Base-by-base conservation (phyloP, 768 basidiomycete species). In the Hygrophorus russula region DNA sequence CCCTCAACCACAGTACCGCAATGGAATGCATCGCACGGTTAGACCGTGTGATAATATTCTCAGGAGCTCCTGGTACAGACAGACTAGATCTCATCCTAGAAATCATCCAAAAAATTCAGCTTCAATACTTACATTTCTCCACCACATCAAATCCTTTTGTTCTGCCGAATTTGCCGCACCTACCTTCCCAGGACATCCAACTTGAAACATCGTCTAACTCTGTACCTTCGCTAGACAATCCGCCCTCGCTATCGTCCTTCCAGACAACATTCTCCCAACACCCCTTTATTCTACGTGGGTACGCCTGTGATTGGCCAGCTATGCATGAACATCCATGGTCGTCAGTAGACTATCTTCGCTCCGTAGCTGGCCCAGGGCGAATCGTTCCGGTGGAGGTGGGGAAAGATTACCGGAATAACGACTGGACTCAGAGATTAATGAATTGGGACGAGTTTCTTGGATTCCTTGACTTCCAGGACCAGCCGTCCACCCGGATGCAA, bases 361-460 rank as follows among this genome's bases (percentile, higher is more conserved):
- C 67, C 3, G 64, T 79, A 0, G 76, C 83, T 2, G 96, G 96
- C 11, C 75, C 74, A 34, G 92, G 85, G 1, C 73, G 96, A 15
- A 63, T 88, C 4, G 83, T 98, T 1, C 96, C 49, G 5, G 44
- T 51, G 13, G 49, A 51, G 39, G 47, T 51, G 20, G 49, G 49
- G 18, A 40, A 33, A 14, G 49, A 51, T 34, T 51, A 51, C 28
- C 46, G 49, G 9, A 42, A 34, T n/a, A 39, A 45, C 15, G 33
- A 75, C 36, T 99, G 96, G 96, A 71, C 72, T 1, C 94, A 94
- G 58, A 62, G 63, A 50, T 65, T 98, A 42, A 75, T 96, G 59
- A 53, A 58, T 15, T 96, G 90, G 79, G 78, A 84, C 29, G 68
- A 66, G 1, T 92, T 98, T 57, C 66, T 97, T 5, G 51, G 65